phyloP scores from a whole-genome alignment of 2,329 filamentous ascomycete genomes.

The Ophiocordyceps camponoti-saundersi region DNA sequence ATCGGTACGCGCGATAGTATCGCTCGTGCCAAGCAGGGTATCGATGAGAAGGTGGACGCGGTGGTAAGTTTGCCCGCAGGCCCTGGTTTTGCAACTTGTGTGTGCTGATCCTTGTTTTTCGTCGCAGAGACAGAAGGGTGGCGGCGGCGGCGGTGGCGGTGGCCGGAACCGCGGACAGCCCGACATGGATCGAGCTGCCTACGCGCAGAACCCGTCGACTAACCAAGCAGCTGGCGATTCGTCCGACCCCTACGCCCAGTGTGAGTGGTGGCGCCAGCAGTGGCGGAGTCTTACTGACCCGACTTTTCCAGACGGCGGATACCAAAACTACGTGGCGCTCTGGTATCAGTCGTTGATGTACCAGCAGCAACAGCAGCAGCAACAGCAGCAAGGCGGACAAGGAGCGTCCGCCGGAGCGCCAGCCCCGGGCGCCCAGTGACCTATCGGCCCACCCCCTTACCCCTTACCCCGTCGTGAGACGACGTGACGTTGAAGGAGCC shows the following conservation, averaged over 20 bases:
- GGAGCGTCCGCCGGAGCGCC: slow-evolving; percentile 17
- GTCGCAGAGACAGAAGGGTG: slow-evolving; percentile 35
- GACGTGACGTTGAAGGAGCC: slow-evolving; percentile 15
- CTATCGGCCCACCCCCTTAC: slow-evolving; percentile 1
- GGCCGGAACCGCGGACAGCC: slow-evolving; percentile 26
- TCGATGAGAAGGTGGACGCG: slow-evolving; percentile 83
- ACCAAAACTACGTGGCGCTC: slow-evolving; percentile 61
- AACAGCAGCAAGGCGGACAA: slow-evolving; percentile 17
- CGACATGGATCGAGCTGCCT: slow-evolving; percentile 37
- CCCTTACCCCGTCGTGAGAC: not conserved
- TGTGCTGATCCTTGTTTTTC: too few relatives aligned
- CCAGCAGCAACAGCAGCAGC: slow-evolving; percentile 16
- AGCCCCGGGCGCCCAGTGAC: slow-evolving; percentile 20
- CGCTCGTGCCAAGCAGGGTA: slow-evolving; percentile 62
- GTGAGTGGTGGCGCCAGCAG: slow-evolving; percentile 25
- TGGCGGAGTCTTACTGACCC: slow-evolving; percentile 6
- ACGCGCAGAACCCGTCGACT: slow-evolving; percentile 27
- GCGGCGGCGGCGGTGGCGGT: slow-evolving; percentile 25
- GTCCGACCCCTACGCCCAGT: slow-evolving; percentile 59
- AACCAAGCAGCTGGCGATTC: slow-evolving; percentile 30
- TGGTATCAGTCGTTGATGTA: slow-evolving; percentile 57
- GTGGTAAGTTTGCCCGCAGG: slow-evolving; percentile 40
- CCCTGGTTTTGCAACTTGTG: too few relatives aligned
- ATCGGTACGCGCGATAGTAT: slow-evolving; percentile 67
- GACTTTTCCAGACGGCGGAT: slow-evolving; percentile 47